These are phyloP conservation scores for Thraustochytrium sp. DNA, from an alignment of 352 stramenopile species.

Conservation along the genomic window DNA sequence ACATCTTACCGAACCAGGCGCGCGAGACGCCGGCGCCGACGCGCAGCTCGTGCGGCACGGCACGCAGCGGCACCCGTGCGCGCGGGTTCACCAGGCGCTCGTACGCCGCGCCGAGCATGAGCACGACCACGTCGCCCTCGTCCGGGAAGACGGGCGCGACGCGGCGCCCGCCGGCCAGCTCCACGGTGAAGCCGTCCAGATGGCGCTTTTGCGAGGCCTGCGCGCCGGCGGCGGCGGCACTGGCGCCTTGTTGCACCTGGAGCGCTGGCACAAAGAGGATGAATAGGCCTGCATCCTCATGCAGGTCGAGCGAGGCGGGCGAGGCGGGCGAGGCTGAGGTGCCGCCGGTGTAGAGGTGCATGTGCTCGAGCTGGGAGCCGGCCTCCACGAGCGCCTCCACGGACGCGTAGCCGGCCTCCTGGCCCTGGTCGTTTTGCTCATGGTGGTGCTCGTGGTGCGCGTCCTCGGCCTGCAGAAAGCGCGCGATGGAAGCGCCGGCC, in stretches of 20 bases:
- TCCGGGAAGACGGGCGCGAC: background rate
- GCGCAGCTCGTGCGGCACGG: conserved; percentile 4
- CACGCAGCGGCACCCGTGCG: background rate
- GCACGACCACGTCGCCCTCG: conserved; percentile 13
- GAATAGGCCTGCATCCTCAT: conserved; percentile 22
- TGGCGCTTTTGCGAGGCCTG: too few relatives aligned
- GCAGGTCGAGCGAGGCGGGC: conserved; percentile 7
- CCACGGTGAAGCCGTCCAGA: background rate
- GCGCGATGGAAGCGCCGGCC: too few relatives aligned
- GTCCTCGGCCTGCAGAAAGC: too few relatives aligned
- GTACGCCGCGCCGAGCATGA: conserved; percentile 39
- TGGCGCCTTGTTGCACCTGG: background rate
- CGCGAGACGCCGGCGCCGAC: background rate
- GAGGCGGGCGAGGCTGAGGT: background rate
- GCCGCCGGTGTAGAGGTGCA: background rate
- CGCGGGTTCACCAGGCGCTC: background rate
- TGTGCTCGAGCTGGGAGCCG: conserved; percentile 9
- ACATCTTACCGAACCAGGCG: conserved; percentile 41
- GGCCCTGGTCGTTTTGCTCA: too few relatives aligned
- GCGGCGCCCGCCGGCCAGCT: background rate
- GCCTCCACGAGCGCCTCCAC: background rate
- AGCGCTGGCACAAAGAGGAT: conserved; percentile 27
- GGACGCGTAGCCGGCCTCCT: background rate
- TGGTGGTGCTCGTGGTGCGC: too few relatives aligned
- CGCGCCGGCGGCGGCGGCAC: background rate